Evolutionary conservation across 805 yeast genomes (phyloP).

Genomic region (Wickerhamiella allomyrinae): DNA sequence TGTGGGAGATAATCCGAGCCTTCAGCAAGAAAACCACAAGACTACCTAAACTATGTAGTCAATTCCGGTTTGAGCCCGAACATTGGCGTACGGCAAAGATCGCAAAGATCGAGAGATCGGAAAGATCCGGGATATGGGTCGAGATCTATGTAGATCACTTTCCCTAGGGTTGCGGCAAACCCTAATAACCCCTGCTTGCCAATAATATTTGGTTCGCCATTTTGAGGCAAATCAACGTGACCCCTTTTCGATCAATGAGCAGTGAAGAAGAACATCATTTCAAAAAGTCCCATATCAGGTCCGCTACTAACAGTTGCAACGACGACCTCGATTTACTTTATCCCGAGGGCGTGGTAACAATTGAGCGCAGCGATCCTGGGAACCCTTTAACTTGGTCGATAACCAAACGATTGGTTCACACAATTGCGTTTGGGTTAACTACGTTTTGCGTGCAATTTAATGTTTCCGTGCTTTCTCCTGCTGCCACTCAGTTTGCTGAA

Average conservation of each 20-base stretch:
- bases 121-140: no score
- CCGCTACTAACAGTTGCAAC: neutral
- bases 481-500: slow-evolving; percentile 30
- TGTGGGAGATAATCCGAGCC: no score
- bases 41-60: no score
- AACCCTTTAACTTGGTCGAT: slow-evolving; percentile 44
- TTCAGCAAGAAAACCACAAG: no score
- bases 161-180: no score
- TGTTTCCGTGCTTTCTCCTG: slow-evolving; percentile 39
- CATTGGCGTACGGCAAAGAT: no score
- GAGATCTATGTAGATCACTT: no score
- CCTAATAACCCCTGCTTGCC: no score
- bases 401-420: slow-evolving; percentile 27
- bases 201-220: no score
- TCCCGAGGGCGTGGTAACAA: neutral
- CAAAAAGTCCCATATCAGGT: neutral
- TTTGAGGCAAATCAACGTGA: no score
- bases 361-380: neutral
- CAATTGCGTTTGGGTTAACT: slow-evolving; percentile 31
- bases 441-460: slow-evolving; percentile 42
- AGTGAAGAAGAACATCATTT: neutral
- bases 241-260: neutral
- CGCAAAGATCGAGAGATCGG: no score
- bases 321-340: neutral
- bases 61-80: no score